Evolutionary conservation across 352 stramenopile species (phyloP), one percentile per base, ranked within the genome.

Genomic region (Globisporangium alternatum): DNA sequence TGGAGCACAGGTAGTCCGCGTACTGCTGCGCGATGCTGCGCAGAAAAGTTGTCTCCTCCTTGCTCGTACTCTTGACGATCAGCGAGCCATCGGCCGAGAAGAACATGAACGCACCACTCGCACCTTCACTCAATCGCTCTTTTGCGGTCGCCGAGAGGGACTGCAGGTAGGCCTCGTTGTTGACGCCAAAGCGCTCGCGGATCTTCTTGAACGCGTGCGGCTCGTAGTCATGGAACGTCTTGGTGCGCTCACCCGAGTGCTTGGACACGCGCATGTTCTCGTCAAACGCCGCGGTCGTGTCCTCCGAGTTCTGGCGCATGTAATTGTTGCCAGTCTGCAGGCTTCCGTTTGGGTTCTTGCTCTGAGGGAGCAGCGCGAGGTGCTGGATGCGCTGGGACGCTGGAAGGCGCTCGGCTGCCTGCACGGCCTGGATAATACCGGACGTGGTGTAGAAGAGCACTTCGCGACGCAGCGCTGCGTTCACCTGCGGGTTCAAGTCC

Each of bases 51-150:
- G 81, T 91, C 72, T 98, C 91, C 59, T 95, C 80, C 62, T 90
- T 85, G 66, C 80, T 94, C 31, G 86, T 96, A 75, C 85, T 96
- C 74, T 98, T 98, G 55, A 97, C 89, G 37, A 98, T 96, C 19
- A 97, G 72, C 62, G 83, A 87, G 5, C 84, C 83, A 69, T 97
- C 89, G 31, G 80, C 83, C 6, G 87, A 96, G 63, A 92, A 97
- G 68, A 97, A 98, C 85, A 98, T 96, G 69, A 97, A 98, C 8
- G 88, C 90, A 44, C 88, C 88, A 66, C 83, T 93, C 1, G 89
- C 86, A 19, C 91, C 91, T 78, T 97, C 91, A 54, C 81, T 92
- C 56, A 97, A 55, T 28, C 88, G 88, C 52, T 97, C 91, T 58
- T 97, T 96, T 25, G 83, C 83, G 8, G 90, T 97, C 21, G 84